Base-by-base conservation (phyloP, 2,329 filamentous ascomycete species). In the Gyromitra esculenta region DNA sequence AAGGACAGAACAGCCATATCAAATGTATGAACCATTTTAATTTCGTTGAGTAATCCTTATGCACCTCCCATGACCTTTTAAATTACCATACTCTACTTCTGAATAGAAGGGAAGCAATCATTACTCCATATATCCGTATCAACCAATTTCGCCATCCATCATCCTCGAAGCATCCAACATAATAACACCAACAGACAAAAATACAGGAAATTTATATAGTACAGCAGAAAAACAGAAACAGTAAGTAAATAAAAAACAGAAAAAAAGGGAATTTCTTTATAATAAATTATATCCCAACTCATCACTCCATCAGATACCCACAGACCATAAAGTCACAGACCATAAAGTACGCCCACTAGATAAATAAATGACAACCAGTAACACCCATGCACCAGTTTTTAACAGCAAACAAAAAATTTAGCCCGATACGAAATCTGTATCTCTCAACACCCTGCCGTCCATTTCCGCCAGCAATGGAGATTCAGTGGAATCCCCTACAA, bases 181-280 rank as follows among this genome's bases (percentile, higher is more conserved):
- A 69, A 69, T 63, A 69, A 60, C 54, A 69, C 66, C 66, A 69
- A 69, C 59, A 69, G 43, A 57, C 39, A 57, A 60, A 66, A 57
- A 59, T 68, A 25, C 66, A 60, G 43, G 54, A 69, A 60, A 69
- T 67, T 48, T 56, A 56, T 67, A 68, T 69, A 69, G 45, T 69
- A 69, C 66, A 69, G 31, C 11, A 1, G 15, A 21, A 21, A 59
- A 50, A 15, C 5, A 8, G 50, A 68, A 31, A 31, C 25, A 31
- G 25, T 3, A 57, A 31, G 25, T 3, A 57, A 18, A 6, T 43
- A 68, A 68, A 57, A 68, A 8, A 43, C 25, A 50, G 25, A 39
- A n/a, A 56, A 67, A 68, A 45, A 68, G 7, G 25, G 15, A 50
- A 8, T 43, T 37, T 57, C 15, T 60, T 11, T 25, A 69, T 13